Evolutionary conservation across 331 rosid genomes (phyloP), one percentile per base, ranked within the genome.

Genomic region (Quercus tomentella): DNA sequence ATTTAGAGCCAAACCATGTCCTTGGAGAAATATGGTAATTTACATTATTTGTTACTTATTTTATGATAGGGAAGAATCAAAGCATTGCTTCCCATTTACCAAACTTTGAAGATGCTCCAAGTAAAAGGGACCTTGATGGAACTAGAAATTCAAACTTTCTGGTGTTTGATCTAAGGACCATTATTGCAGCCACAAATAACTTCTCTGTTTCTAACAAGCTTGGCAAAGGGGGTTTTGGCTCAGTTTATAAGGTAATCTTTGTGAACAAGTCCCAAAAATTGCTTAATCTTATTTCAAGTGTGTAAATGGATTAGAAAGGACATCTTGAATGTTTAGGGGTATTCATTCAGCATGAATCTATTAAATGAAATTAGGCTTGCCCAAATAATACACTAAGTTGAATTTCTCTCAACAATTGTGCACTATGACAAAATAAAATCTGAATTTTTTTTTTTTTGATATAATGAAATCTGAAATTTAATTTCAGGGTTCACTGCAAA

Each of bases 201-300:
- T 91, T 93, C 56, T 88, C 91, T 6, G 1, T 3, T 15, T 30
- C 5, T 11, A 89, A 91, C 77, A 88, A 87, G 84, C 93, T 91
- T 74, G 97, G 97, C 73, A 45, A 83, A 79, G 92, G 97, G 1
- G 97, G 97, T 22, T 93, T 91, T 67, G 97, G 94, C 31, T 74
- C 91, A 1, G 92, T 93, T 49, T 91, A 89, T 56, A 93, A 89
- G 94, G 97, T 88, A 84, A 3, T 43, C 51, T 7, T 3, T 0
- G 2, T 43, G 51, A 43, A 43, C 10, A 2, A 43, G 51, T 43
- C 2, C 51, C 3, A 43, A 43, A 43, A 2, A 7, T 43, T 55
- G 56, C 14, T 7, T 9, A 41, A 43, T 7, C 14, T 43, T 10
- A 43, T 43, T 43, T 43, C 51, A 43, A 7, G 4, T 43, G 51